These are phyloP conservation scores for Globisporangium carolinianum DNA, from an alignment of 352 stramenopile genomes.

Conservation along the genomic window DNA sequence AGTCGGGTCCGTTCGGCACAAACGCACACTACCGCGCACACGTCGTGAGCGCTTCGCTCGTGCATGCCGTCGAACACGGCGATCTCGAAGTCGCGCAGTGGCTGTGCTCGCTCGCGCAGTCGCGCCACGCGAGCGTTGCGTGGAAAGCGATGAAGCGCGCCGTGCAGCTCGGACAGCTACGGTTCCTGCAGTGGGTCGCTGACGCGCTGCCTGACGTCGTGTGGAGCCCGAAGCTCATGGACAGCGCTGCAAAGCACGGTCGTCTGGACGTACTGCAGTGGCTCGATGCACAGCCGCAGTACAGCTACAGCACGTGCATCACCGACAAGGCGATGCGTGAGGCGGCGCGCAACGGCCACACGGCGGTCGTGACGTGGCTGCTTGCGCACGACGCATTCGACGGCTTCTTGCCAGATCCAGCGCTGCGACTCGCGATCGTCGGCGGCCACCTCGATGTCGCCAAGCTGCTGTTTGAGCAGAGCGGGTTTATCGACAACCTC, in stretches of 20 bases:
- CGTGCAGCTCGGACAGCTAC: conserved; percentile 6
- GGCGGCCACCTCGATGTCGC: conserved; percentile 10
- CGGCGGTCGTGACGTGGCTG: conserved; percentile 6
- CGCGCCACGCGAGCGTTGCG: conserved; percentile 5
- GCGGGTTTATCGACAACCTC: conserved; percentile 10
- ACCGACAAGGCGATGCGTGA: conserved; percentile 10
- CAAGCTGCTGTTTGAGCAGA: conserved; percentile 11
- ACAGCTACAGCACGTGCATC: conserved; percentile 6
- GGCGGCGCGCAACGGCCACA: conserved; percentile 5
- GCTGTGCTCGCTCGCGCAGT: conserved; percentile 3
- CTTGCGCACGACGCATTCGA: conserved; percentile 4
- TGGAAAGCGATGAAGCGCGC: conserved; percentile 13
- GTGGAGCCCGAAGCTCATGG: conserved; percentile 9
- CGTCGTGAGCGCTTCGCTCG: conserved; percentile 3
- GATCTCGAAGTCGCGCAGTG: conserved; percentile 12
- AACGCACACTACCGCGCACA: conserved; percentile 9
- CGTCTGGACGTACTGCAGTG: conserved; percentile 6
- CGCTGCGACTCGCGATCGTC: conserved; percentile 10
- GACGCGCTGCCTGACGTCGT: conserved; percentile 1
- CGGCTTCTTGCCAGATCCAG: conserved; percentile 9
- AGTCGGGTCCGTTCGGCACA: background rate
- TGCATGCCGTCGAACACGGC: conserved; percentile 9
- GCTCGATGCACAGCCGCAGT: conserved; percentile 4
- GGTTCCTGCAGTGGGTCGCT: conserved; percentile 8
- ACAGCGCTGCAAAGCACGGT: conserved; percentile 10